phyloP scores from a whole-genome alignment of 2,329 filamentous ascomycete species.

The Fusarium poae region DNA sequence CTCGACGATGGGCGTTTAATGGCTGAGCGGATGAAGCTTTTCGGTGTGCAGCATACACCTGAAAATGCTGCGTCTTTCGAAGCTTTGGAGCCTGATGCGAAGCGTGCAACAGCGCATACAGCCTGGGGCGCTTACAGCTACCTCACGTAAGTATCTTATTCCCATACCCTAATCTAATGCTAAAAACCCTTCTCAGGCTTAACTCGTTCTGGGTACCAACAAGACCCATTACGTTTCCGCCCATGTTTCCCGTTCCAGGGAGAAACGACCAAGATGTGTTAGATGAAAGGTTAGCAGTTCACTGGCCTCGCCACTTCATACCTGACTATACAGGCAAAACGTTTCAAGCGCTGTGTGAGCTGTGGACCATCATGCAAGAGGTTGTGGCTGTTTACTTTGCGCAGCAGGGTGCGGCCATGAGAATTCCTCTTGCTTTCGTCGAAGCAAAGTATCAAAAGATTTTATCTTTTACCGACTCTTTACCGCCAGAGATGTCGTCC shows the following conservation, averaged over 20 bases:
- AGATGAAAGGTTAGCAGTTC: conserved; percentile 36
- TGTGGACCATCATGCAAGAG: conserved; percentile 41
- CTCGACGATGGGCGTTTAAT: conserved; percentile 17
- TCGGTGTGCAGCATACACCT: conserved; percentile 19
- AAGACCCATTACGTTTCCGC: conserved; percentile 23
- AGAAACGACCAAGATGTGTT: conserved; percentile 7
- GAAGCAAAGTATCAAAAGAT: conserved; percentile 31
- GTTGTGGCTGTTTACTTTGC: conserved; percentile 33
- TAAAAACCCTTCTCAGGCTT: conserved; percentile 16
- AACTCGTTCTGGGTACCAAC: conserved; percentile 27
- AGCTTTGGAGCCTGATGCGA: conserved; percentile 3
- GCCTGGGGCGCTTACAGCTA: conserved; percentile 34
- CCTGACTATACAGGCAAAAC: conserved; percentile 36
- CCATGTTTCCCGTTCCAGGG: conserved; percentile 33
- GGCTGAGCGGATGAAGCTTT: conserved; percentile 26
- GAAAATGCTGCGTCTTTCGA: conserved; percentile 27
- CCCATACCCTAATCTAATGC: background rate
- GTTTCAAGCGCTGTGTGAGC: conserved; percentile 31
- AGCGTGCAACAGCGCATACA: conserved; percentile 18
- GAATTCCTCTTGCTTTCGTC: conserved; percentile 25
- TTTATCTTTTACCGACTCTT: conserved; percentile 19
- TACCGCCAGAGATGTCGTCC: conserved; percentile 12
- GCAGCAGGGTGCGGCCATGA: background rate
- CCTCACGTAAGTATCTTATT: conserved; percentile 11
- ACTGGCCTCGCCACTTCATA: conserved; percentile 29